phyloP scores from a whole-genome alignment of 148 eudicot species.

The Vaccinium myrtillus region DNA sequence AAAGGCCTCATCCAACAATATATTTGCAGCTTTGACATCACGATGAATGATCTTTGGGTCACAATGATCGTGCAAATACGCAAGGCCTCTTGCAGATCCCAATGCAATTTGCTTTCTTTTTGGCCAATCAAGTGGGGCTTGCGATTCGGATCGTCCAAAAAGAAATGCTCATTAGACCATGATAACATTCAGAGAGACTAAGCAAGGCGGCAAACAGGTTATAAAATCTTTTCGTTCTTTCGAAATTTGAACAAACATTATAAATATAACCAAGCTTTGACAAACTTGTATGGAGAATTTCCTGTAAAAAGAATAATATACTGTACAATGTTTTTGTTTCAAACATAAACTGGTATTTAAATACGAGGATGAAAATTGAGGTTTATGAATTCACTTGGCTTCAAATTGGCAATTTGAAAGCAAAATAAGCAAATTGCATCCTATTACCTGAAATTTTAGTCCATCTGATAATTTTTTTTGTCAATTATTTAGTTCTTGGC shows the following conservation, averaged over 20 bases:
- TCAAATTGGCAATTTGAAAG: background rate
- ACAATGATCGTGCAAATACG: constrained; percentile 59
- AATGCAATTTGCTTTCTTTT: background rate
- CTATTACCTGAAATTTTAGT: background rate
- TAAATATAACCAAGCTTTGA: background rate
- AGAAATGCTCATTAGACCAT: background rate
- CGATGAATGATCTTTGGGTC: constrained; percentile 67
- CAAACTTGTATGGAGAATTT: background rate
- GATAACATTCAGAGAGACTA: background rate
- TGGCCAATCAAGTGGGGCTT: background rate
- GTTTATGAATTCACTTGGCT: background rate
- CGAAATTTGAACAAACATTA: background rate
- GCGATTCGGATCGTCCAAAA: background rate
- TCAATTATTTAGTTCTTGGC: background rate
- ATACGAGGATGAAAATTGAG: background rate
- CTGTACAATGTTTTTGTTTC: background rate
- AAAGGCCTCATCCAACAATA: constrained; percentile 26
- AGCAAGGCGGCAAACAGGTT: background rate
- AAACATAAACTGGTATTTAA: background rate
- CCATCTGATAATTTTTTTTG: background rate
- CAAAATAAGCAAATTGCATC: background rate
- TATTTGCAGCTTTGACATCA: constrained; percentile 6
- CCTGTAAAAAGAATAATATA: background rate
- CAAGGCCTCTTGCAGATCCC: constrained; percentile 34
- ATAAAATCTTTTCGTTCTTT: background rate